Base-by-base conservation (phyloP, 139 green algal genomes). In the Chlamydomonas sp. region DNA sequence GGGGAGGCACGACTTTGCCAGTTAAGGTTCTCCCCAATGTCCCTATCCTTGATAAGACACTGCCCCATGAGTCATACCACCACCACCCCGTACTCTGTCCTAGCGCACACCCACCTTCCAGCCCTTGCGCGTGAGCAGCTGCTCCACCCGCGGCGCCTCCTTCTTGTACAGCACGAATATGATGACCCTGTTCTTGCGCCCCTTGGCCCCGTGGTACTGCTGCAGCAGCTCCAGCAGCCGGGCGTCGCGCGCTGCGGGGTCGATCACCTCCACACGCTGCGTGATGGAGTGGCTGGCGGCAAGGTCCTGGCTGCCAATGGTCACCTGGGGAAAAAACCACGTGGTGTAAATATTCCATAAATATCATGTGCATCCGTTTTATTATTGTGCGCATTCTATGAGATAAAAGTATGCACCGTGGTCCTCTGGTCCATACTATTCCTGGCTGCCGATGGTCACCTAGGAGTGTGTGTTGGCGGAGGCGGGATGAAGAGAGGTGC, bases 111-210 rank as follows among this genome's bases (percentile, higher is more conserved):
- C 7, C 75, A 94, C 94, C 84, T 96, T 96, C 93, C 94, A 97
- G 71, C 96, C 95, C 83, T 91, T 93, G 75, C 94, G 88, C 18
- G 91, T 84, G 66, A 99, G 92, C 79, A 96, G 85, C 61, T 90
- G 20, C 92, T 99, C 96, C 75, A 99, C 93, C 0, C 96, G 92
- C 63, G 91, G 91, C 58, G 97, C 97, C 91, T 99, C 97, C 92
- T 98, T 99, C 72, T 86, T 86, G 94, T 99, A 99, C 69, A 99
- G 93, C 85, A 98, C 97, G 89, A 99, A 99, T n/a, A 99, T 94
- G 79, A 99, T 95, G 60, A 98, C 89, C 77, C 95, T 92, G 86
- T 98, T 97, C 85, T 93, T 97, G 90, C 96, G 94, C 17, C 72
- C 93, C 20, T 79, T 89, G 71, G 73, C 88, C 76, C 86, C 80